A percentile compares a stretch with the other conserved stretches of the same genome.
These are phyloP conservation scores for Ophidiomyces ophidiicola DNA, from an alignment of 2,329 filamentous ascomycete species.

Conservation along the genomic window DNA sequence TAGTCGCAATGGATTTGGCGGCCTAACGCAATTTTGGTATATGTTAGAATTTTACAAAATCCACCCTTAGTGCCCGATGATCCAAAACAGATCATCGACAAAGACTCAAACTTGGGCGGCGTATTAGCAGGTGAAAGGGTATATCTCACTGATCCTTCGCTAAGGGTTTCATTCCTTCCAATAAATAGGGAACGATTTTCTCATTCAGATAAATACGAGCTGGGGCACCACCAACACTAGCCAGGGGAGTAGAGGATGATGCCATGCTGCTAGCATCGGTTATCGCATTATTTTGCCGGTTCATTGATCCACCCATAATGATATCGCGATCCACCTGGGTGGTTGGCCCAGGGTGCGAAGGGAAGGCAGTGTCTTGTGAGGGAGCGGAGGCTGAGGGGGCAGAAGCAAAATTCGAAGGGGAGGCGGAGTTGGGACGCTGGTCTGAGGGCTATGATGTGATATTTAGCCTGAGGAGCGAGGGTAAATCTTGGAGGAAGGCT, in stretches of 20 bases:
- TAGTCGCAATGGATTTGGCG: constrained; percentile 54
- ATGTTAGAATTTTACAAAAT: constrained; percentile 2
- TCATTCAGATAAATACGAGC: constrained; percentile 59
- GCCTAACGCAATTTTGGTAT: constrained; percentile 33
- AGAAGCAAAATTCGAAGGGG: constrained; percentile 2
- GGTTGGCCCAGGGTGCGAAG: not conserved
- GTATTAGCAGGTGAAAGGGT: not conserved
- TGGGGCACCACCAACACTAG: constrained; percentile 54
- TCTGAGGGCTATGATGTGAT: constrained; percentile 2
- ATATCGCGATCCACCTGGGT: constrained; percentile 12
- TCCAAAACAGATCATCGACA: too few species aligned
- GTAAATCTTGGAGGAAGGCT: not conserved
- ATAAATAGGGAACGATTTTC: constrained; percentile 53
- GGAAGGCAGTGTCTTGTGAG: constrained; percentile 1
- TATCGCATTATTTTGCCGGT: not conserved
- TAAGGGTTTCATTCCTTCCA: constrained; percentile 64
- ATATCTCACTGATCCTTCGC: constrained; percentile 56
- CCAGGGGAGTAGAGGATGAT: constrained; percentile 18
- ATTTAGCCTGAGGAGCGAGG: constrained; percentile 1
- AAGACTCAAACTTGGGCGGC: not conserved
- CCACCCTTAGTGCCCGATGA: not conserved
- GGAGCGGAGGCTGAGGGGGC: not conserved
- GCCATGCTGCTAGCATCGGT: not conserved
- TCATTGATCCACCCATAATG: constrained; percentile 12
- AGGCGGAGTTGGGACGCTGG: constrained; percentile 3